Percentiles rank a stretch among this genome's conserved stretches.
phyloP scores from a whole-genome alignment of 192 early-diverging fungal genomes.

The Mortierella antarctica region DNA sequence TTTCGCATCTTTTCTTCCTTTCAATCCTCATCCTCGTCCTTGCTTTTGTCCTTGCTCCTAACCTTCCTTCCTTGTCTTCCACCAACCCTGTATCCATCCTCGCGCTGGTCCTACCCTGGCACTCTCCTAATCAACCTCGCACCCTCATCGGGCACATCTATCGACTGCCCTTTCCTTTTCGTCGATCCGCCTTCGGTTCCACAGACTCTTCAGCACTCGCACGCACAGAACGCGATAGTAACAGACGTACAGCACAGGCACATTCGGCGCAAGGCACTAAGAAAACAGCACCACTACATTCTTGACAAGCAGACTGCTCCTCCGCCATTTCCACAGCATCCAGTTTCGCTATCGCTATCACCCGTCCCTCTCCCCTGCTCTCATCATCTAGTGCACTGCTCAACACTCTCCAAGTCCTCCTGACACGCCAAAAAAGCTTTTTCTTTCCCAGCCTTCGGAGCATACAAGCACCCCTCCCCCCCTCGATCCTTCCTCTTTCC shows the following conservation, averaged over 20 bases:
- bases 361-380: neutral
- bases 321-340: no score
- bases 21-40: neutral
- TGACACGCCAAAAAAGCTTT: neutral
- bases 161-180: no score
- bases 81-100: neutral
- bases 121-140: no score
- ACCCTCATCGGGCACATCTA: no score
- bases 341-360: no score
- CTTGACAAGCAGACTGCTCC: neutral
- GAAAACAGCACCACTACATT: neutral
- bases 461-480: neutral
- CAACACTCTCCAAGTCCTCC: neutral
- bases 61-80: conserved; percentile 3
- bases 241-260: no score
- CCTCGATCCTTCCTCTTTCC: conserved; percentile 3
- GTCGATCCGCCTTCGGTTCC: no score
- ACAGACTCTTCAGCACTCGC: no score
- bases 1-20: conserved; percentile 1
- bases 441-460: neutral
- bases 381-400: neutral
- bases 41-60: conserved; percentile 2
- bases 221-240: no score
- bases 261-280: neutral
- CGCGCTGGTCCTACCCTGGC: neutral